Conservation (phyloP, 2,329 filamentous ascomycete genomes). For the Nemania bipapillata region DNA sequence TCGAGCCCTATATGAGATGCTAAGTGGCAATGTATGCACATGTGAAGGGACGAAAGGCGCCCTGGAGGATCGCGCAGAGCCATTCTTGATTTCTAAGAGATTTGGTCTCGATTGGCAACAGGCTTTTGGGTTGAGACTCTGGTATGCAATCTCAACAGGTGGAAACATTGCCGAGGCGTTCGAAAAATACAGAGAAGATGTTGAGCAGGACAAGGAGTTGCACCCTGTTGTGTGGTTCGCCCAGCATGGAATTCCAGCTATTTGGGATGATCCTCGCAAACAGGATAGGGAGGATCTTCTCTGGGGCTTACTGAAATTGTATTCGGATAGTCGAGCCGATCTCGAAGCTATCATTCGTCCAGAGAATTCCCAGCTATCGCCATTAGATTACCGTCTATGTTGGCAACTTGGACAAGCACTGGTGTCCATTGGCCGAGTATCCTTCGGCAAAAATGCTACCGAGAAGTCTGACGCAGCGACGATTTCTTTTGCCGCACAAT, state of each 20-base stretch:
- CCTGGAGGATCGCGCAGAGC: constrained; percentile 80
- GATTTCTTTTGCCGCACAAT: constrained; percentile 71
- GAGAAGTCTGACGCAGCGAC: constrained; percentile 74
- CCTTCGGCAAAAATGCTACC: constrained; percentile 64
- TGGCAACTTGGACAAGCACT: constrained; percentile 86
- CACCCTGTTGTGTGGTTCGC: constrained; percentile 77
- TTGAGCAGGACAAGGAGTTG: constrained; percentile 76
- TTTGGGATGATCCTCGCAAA: constrained; percentile 70
- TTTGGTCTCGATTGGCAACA: constrained; percentile 94
- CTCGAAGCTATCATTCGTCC: constrained; percentile 79
- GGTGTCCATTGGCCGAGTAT: constrained; percentile 60
- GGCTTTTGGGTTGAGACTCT: constrained; percentile 88
- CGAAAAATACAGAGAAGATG: constrained; percentile 75
- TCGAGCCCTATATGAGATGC: constrained; percentile 86
- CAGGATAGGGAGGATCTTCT: constrained; percentile 78
- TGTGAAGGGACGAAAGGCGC: constrained; percentile 81
- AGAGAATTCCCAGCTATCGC: constrained; percentile 78
- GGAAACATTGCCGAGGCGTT: constrained; percentile 80
- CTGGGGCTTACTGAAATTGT: constrained; percentile 87
- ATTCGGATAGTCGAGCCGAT: constrained; percentile 67
- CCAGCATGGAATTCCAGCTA: constrained; percentile 66
- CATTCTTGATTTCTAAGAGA: constrained; percentile 82
- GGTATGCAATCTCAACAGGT: constrained; percentile 79
- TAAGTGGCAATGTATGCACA: constrained; percentile 86
- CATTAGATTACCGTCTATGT: constrained; percentile 77